Conservation (phyloP, 768 basidiomycete genomes). For the Psilocybe tampanensis region DNA sequence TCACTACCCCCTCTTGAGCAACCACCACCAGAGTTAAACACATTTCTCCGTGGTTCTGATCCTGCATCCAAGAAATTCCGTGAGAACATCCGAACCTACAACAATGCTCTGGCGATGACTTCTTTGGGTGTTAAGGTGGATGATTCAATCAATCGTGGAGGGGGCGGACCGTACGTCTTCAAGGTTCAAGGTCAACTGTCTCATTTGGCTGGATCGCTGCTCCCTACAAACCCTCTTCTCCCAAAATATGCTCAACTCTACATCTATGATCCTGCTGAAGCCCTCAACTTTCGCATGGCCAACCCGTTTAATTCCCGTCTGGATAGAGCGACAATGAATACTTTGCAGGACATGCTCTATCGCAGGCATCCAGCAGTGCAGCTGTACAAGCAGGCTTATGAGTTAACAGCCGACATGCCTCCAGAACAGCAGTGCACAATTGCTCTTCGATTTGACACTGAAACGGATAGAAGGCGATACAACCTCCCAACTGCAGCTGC, state of each 20-base stretch:
- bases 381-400: no score
- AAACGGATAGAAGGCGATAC: neutral
- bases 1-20: conserved; percentile 18
- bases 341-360: no score
- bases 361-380: no score
- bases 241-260: no score
- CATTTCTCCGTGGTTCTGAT: conserved; percentile 17
- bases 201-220: no score
- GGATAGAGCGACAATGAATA: no score
- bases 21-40: conserved; percentile 19
- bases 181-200: no score
- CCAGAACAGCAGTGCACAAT: neutral
- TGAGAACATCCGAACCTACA: neutral
- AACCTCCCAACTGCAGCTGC: neutral
- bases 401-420: no score
- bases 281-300: no score
- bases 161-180: neutral
- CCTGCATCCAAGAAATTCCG: conserved; percentile 17
- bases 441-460: neutral
- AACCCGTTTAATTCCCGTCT: no score
- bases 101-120: neutral
- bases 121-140: neutral
- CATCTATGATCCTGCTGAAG: no score
- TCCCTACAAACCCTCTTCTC: no score
- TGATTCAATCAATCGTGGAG: neutral